Conservation (phyloP, 2,329 filamentous ascomycete species). For the Zarea fungicola region DNA sequence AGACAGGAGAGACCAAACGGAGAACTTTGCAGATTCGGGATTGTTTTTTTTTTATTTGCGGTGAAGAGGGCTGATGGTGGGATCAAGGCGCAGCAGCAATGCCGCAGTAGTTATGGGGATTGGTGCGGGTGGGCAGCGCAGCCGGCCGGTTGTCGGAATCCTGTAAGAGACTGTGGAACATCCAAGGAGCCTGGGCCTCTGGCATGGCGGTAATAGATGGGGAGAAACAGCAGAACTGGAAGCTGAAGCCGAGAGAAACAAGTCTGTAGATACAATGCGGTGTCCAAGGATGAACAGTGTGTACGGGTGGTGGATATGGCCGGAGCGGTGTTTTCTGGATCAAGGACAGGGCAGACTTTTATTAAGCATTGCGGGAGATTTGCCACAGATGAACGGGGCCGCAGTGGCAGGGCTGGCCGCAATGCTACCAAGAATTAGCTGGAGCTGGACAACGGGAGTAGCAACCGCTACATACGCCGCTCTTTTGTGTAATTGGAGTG, state of each 20-base stretch:
- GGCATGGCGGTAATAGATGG: background rate
- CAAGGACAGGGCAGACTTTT: conserved; percentile 9
- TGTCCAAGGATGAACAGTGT: too few species aligned
- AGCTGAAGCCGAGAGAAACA: background rate
- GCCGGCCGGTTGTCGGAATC: background rate
- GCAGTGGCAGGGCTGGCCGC: conserved; percentile 3
- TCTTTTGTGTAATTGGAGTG: background rate
- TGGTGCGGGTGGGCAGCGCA: conserved; percentile 1
- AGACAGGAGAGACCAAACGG: too few species aligned
- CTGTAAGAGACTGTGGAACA: background rate
- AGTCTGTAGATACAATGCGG: too few species aligned
- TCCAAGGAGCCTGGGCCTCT: background rate
- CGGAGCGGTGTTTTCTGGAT: conserved; percentile 2
- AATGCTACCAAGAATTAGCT: too few species aligned
- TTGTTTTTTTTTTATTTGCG: conserved; percentile 4
- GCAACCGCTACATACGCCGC: background rate
- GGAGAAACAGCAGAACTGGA: background rate
- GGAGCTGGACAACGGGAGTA: too few species aligned
- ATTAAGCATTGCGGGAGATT: conserved; percentile 11
- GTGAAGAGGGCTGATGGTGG: conserved; percentile 1
- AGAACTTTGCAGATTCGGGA: too few species aligned
- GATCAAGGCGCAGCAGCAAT: conserved; percentile 12
- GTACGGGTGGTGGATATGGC: too few species aligned
- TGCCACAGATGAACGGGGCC: conserved; percentile 7
- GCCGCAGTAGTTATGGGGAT: conserved; percentile 3